Evolutionary conservation across 805 yeast genomes (phyloP), one percentile per base, ranked within the genome.

Genomic region (Lipomyces oligophaga): DNA sequence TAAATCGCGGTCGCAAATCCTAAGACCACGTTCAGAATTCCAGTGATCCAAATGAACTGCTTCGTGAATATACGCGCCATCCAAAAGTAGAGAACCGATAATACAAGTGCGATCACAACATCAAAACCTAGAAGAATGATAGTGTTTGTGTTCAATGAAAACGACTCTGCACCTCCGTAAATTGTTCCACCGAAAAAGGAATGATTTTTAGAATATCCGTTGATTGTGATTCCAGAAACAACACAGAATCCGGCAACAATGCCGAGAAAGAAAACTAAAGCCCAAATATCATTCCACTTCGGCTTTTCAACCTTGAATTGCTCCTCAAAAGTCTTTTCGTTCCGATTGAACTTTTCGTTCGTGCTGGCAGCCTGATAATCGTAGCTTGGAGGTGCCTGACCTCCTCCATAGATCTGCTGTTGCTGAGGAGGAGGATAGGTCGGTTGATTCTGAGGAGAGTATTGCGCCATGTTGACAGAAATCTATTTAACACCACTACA

Each of bases 1-100:
- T 78, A 81, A 56, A 88, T 80, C 4, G 87, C 78, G 4, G 94
- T 80, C 15, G 84, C 95, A 22, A 86, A 58, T 2, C 90, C 86
- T 47, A 85, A 64, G 1, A 79, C 58, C 10, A 85, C 71, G 60
- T 85, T 85, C 38, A 81, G 66, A 26, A 84, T 70, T 54, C 87
- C 74, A 1, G 94, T 85, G 21, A 79, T 65, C 44, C 75, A 74
- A 56, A 87, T 84, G 64, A 87, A 87, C 44, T 73, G 67, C 41
- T 73, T 69, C 6, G 96, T 86, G 37, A 75, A 76, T 50, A 74
- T 50, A 57, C 88, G 69, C 3, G 95, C 94, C 49, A 77, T 66
- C 1, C 73, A 51, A 41, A 84, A 71, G 34, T 86, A 79, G 3
- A 71, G 52, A 1, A 72, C 42, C 0, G 95, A 76, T 24, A 84